phyloP scores from a whole-genome alignment of 352 stramenopile genomes.

The Phytophthora vignae region DNA sequence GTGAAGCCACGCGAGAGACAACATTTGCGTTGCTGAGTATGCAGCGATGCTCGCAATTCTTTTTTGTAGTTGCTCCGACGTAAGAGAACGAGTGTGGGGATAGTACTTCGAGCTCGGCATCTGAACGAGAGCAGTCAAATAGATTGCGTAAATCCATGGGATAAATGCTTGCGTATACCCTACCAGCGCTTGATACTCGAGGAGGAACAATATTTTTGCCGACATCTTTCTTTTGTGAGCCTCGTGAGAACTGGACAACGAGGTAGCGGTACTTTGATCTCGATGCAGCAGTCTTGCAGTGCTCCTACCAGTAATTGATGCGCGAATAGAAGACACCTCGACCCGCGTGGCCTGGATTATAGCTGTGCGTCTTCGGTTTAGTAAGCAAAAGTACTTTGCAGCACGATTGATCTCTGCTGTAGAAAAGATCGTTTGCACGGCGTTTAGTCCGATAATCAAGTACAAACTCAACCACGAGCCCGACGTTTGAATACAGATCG shows the following conservation, averaged over 20 bases:
- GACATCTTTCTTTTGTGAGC: constrained; percentile 2
- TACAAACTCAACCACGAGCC: constrained; percentile 6
- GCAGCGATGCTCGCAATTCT: background rate
- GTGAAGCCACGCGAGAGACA: constrained; percentile 3
- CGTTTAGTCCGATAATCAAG: constrained; percentile 8
- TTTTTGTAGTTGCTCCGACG: background rate
- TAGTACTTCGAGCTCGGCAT: constrained; percentile 13
- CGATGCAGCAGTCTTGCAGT: background rate
- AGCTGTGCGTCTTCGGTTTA: too few species aligned
- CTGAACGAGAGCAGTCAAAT: background rate
- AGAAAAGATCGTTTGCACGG: background rate
- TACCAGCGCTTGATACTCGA: constrained; percentile 11
- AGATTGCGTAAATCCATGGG: constrained; percentile 2
- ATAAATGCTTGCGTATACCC: constrained; percentile 1
- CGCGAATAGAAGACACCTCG: too few species aligned
- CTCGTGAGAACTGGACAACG: background rate
- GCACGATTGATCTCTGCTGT: constrained; percentile 1
- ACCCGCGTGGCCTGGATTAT: too few species aligned
- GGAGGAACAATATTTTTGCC: background rate
- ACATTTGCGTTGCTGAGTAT: background rate
- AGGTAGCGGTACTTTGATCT: background rate
- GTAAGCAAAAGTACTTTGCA: background rate
- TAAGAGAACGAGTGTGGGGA: background rate
- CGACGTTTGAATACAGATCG: constrained; percentile 17
- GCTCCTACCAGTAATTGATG: too few species aligned